A percentile compares a stretch with the other conserved stretches of the same genome.
These are phyloP conservation scores for Bretschneidera sinensis DNA, from an alignment of 345 rosid species.

Conservation along the genomic window DNA sequence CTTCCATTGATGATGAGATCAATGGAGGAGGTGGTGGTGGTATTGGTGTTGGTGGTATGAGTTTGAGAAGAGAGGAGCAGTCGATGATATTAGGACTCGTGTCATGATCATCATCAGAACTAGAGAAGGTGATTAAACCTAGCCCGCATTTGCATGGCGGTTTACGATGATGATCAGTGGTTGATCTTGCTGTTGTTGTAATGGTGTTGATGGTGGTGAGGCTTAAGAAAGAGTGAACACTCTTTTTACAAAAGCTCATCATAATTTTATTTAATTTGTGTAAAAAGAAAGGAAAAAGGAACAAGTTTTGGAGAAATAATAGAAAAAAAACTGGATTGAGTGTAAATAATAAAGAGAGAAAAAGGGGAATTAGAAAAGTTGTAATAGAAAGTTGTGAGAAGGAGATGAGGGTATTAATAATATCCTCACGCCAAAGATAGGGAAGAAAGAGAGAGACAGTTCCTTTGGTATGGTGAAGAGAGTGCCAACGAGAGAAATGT, in stretches of 20 bases:
- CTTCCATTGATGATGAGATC: neutral
- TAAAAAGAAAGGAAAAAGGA: neutral
- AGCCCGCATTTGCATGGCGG: conserved; percentile 22
- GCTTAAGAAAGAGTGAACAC: conserved; percentile 39
- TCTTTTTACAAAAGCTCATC: conserved; percentile 51
- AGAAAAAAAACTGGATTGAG: neutral
- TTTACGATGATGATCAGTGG: neutral
- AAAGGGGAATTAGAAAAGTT: too few relatives aligned
- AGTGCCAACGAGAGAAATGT: conserved; percentile 30
- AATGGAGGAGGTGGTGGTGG: neutral
- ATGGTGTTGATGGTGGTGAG: conserved; percentile 11
- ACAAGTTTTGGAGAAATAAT: neutral
- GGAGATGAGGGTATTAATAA: conserved; percentile 32
- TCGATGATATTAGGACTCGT: conserved; percentile 38
- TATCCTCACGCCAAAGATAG: conserved; percentile 35
- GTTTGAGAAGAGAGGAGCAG: conserved; percentile 19
- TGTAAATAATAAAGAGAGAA: neutral
- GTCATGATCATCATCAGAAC: conserved; percentile 13
- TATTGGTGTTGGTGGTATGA: neutral
- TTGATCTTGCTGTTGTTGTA: neutral
- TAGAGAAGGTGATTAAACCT: conserved; percentile 24
- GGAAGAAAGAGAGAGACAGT: neutral
- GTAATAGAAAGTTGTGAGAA: too few relatives aligned
- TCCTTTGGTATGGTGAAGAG: conserved; percentile 29
- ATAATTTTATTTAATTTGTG: conserved; percentile 16